Conservation (phyloP, 768 basidiomycete species). For the Mycena rebaudengoi region DNA sequence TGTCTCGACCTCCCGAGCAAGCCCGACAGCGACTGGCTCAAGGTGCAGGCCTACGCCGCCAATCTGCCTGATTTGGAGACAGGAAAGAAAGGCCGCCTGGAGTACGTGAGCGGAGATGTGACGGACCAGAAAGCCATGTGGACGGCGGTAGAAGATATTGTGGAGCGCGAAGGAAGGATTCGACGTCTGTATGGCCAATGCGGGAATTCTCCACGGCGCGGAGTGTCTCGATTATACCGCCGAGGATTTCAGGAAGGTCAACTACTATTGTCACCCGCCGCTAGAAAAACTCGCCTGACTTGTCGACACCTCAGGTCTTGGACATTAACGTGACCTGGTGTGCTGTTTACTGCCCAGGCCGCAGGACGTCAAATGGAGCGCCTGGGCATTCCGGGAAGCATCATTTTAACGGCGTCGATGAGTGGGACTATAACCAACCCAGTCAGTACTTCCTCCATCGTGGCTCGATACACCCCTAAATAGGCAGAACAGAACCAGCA, state of each 20-base stretch:
- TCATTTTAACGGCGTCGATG: slow-evolving; percentile 68
- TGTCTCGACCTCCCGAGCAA: slow-evolving; percentile 65
- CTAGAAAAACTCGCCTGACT: too few relatives aligned
- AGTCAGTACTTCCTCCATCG: slow-evolving; percentile 49
- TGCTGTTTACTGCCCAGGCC: slow-evolving; percentile 65
- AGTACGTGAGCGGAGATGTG: slow-evolving; percentile 73
- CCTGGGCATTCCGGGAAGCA: slow-evolving; percentile 55
- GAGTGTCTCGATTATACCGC: slow-evolving; percentile 74
- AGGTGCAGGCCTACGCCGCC: slow-evolving; percentile 58
- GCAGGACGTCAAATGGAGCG: slow-evolving; percentile 64
- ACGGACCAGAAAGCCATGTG: slow-evolving; percentile 67
- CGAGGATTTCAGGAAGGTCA: slow-evolving; percentile 69
- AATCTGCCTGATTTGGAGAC: slow-evolving; percentile 37
- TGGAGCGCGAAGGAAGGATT: slow-evolving; percentile 71
- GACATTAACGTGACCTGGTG: slow-evolving; percentile 60
- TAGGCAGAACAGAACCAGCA: slow-evolving; percentile 63
- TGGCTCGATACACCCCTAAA: too few relatives aligned
- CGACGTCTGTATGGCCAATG: slow-evolving; percentile 81
- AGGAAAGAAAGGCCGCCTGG: slow-evolving; percentile 27
- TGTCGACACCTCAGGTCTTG: slow-evolving; percentile 50
- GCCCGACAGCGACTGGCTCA: slow-evolving; percentile 58
- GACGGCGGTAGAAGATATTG: slow-evolving; percentile 64
- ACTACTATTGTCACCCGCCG: too few relatives aligned
- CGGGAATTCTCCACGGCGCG: slow-evolving; percentile 72
- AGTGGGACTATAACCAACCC: slow-evolving; percentile 72